Evolutionary conservation across 2,329 filamentous ascomycete species (phyloP).

Genomic region (Scytalidium lignicola): DNA sequence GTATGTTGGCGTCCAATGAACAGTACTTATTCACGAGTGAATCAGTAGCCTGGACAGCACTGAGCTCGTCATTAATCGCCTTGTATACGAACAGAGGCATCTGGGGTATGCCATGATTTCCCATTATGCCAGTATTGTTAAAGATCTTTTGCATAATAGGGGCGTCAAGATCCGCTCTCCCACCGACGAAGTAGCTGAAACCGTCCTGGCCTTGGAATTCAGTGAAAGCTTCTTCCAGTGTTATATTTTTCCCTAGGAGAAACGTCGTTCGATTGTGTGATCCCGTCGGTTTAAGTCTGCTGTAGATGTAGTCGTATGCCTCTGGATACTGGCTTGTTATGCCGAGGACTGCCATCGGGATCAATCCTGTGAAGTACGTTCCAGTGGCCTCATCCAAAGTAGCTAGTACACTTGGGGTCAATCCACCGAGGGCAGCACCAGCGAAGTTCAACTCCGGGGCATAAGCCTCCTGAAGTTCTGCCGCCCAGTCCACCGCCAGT

Average conservation of each 20-base stretch:
- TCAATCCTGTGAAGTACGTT: slow-evolving; percentile 24
- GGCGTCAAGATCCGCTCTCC: slow-evolving; percentile 16
- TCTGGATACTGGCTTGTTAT: slow-evolving; percentile 6
- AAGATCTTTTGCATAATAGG: neutral
- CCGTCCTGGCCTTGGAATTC: slow-evolving; percentile 32
- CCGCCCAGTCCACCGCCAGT: slow-evolving; percentile 46
- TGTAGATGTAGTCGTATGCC: slow-evolving; percentile 3
- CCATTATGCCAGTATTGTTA: slow-evolving; percentile 1
- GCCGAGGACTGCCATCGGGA: slow-evolving; percentile 8
- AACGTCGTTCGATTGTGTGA: slow-evolving; percentile 31
- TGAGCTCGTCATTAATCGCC: slow-evolving; percentile 40
- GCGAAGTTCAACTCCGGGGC: slow-evolving; percentile 46
- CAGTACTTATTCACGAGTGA: slow-evolving; percentile 37
- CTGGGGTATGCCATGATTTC: slow-evolving; percentile 34
- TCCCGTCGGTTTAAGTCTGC: slow-evolving; percentile 14
- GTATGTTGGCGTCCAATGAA: slow-evolving; percentile 33
- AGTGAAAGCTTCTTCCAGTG: slow-evolving; percentile 18
- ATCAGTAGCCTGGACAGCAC: slow-evolving; percentile 38
- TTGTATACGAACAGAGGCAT: slow-evolving; percentile 49
- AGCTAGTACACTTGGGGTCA: slow-evolving; percentile 35
- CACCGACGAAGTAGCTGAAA: slow-evolving; percentile 35
- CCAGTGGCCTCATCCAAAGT: slow-evolving; percentile 32
- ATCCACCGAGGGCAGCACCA: slow-evolving; percentile 45
- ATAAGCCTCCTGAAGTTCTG: slow-evolving; percentile 46
- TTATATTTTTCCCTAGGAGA: slow-evolving; percentile 20